phyloP scores from a whole-genome alignment of 345 rosid genomes.

The Populus euphratica region DNA sequence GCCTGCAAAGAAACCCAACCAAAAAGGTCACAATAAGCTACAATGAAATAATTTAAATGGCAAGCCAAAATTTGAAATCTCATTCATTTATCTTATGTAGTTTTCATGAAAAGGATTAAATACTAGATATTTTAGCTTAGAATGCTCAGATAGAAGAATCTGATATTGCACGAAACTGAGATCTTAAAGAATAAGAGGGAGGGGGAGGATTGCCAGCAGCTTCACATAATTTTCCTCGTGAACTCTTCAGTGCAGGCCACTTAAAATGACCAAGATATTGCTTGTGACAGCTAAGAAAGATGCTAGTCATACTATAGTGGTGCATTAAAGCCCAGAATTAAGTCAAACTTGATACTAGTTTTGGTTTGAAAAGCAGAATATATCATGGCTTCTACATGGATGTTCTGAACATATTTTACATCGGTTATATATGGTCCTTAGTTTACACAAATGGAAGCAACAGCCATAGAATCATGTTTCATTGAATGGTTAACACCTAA shows the following conservation, averaged over 20 bases:
- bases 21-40: background rate
- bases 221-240: too few relatives aligned
- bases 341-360: background rate
- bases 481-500: background rate
- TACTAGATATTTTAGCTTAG: too few relatives aligned
- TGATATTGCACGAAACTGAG: too few relatives aligned
- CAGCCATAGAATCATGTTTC: background rate
- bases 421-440: background rate
- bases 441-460: background rate
- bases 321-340: background rate
- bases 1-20: conserved; percentile 37
- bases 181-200: too few relatives aligned
- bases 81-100: too few relatives aligned
- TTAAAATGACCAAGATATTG: too few relatives aligned
- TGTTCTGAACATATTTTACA: background rate
- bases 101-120: too few relatives aligned
- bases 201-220: too few relatives aligned
- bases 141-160: too few relatives aligned
- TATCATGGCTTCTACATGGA: background rate
- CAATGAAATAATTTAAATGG: background rate
- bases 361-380: background rate
- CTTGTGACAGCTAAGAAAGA: too few relatives aligned
- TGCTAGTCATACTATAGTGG: too few relatives aligned
- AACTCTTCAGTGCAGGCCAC: too few relatives aligned
- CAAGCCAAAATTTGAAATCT: background rate